Evolutionary conservation across 306 rosid species (phyloP).

Genomic region (Notholithocarpus densiflorus): DNA sequence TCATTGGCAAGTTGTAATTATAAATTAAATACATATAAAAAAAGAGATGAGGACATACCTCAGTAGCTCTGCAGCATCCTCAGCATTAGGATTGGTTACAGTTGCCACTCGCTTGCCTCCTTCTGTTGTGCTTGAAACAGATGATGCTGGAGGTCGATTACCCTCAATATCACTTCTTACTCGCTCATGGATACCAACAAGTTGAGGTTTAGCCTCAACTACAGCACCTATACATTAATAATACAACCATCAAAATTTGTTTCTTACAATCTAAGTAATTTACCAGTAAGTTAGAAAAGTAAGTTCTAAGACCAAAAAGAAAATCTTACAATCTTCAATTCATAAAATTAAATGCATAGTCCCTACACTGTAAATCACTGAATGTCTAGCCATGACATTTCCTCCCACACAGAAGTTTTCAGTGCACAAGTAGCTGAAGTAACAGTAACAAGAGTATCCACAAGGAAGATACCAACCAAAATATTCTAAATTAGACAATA

Average conservation of each 20-base stretch:
- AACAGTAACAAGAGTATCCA: slow-evolving; percentile 8
- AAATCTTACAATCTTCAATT: neutral
- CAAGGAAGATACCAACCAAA: neutral
- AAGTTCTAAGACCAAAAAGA: slow-evolving; percentile 2
- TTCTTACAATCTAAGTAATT: slow-evolving; percentile 3
- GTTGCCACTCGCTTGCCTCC: slow-evolving; percentile 59
- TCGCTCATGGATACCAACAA: slow-evolving; percentile 94
- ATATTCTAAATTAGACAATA: neutral
- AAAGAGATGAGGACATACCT: slow-evolving; percentile 40
- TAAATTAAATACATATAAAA: neutral
- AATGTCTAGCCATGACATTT: slow-evolving; percentile 6
- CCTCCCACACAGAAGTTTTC: neutral
- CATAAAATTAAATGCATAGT: neutral
- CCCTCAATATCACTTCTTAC: slow-evolving; percentile 84
- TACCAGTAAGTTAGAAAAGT: neutral
- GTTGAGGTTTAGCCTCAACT: slow-evolving; percentile 78
- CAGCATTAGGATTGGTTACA: slow-evolving; percentile 90
- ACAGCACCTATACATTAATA: slow-evolving; percentile 56
- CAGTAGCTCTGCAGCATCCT: slow-evolving; percentile 89
- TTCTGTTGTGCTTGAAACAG: slow-evolving; percentile 34
- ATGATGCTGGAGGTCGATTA: slow-evolving; percentile 55
- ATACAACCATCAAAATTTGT: neutral
- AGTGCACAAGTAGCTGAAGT: slow-evolving; percentile 9
- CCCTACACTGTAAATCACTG: neutral
- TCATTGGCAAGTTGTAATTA: too few relatives aligned